A percentile compares a stretch with the other conserved stretches of the same genome.
phyloP scores from a whole-genome alignment of 176 grass and related monocot genomes.

The Avena sativa region DNA sequence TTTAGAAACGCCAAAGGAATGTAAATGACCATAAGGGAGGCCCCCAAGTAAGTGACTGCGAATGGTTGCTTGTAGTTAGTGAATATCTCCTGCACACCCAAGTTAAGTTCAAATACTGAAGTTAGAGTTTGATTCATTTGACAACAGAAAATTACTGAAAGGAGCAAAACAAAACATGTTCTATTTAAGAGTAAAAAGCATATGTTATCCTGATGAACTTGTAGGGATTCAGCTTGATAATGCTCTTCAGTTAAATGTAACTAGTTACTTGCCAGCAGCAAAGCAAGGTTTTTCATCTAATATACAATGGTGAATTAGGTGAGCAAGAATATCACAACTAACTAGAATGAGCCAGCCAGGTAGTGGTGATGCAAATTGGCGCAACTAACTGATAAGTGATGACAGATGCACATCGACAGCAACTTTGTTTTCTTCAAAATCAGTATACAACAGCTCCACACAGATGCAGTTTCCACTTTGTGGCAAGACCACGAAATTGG shows the following conservation, averaged over 20 bases:
- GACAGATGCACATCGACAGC: background rate
- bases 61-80: slow-evolving; percentile 95
- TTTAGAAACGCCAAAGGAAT: slow-evolving; percentile 84
- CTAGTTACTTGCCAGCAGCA: background rate
- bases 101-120: slow-evolving; percentile 31
- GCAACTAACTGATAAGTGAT: slow-evolving; percentile 20
- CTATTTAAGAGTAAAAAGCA: background rate
- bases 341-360: background rate
- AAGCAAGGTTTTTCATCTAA: background rate
- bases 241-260: background rate
- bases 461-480: background rate
- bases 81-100: slow-evolving; percentile 79
- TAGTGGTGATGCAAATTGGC: background rate
- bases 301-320: slow-evolving; percentile 44
- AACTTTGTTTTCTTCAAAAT: background rate
- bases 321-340: slow-evolving; percentile 41
- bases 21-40: slow-evolving; percentile 95
- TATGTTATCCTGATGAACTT: background rate
- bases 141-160: background rate
- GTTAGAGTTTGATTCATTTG: background rate
- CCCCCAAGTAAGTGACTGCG: slow-evolving; percentile 87
- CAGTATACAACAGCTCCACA: background rate
- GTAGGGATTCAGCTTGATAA: background rate
- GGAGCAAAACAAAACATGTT: background rate
- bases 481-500: background rate